Conservation (phyloP, 495 filamentous ascomycete species). For the Lepidopterella palustris region DNA sequence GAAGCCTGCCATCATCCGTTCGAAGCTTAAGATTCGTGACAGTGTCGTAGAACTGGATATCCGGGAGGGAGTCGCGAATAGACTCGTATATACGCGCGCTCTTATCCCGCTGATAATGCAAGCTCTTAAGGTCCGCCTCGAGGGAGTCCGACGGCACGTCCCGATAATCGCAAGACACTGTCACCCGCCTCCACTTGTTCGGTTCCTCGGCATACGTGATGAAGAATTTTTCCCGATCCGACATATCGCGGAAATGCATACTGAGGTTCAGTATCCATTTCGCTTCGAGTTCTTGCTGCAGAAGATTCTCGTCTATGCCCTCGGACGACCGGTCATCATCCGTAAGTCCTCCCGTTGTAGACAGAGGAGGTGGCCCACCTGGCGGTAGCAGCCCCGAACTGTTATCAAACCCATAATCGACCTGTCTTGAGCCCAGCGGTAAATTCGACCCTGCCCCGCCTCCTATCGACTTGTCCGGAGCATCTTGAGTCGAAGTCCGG, state of each 20-base stretch:
- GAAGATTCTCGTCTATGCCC: slow-evolving; percentile 29
- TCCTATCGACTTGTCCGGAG: slow-evolving; percentile 9
- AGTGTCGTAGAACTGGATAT: slow-evolving; percentile 91
- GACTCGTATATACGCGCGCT: slow-evolving; percentile 93
- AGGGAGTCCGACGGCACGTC: slow-evolving; percentile 72
- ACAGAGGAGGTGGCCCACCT: slow-evolving; percentile 18
- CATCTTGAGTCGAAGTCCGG: slow-evolving; percentile 3
- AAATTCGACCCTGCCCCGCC: slow-evolving; percentile 17
- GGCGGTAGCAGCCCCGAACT: slow-evolving; percentile 10
- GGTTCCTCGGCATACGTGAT: slow-evolving; percentile 82
- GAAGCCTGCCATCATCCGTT: slow-evolving; percentile 79
- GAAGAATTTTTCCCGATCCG: slow-evolving; percentile 96
- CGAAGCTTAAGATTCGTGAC: slow-evolving; percentile 95
- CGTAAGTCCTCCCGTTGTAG: slow-evolving; percentile 11
- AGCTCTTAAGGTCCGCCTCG: slow-evolving; percentile 69
- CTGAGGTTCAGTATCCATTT: slow-evolving; percentile 96
- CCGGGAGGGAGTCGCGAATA: slow-evolving; percentile 81
- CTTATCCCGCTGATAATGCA: slow-evolving; percentile 87
- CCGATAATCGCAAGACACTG: slow-evolving; percentile 91
- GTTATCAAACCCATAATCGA: slow-evolving; percentile 22
- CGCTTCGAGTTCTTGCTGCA: slow-evolving; percentile 75
- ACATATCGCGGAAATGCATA: slow-evolving; percentile 96
- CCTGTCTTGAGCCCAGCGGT: slow-evolving; percentile 22
- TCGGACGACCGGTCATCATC: slow-evolving; percentile 17
- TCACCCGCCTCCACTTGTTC: slow-evolving; percentile 78